Base-by-base conservation (phyloP, 257 asterid genomes). In the Gentiana macrophylla region DNA sequence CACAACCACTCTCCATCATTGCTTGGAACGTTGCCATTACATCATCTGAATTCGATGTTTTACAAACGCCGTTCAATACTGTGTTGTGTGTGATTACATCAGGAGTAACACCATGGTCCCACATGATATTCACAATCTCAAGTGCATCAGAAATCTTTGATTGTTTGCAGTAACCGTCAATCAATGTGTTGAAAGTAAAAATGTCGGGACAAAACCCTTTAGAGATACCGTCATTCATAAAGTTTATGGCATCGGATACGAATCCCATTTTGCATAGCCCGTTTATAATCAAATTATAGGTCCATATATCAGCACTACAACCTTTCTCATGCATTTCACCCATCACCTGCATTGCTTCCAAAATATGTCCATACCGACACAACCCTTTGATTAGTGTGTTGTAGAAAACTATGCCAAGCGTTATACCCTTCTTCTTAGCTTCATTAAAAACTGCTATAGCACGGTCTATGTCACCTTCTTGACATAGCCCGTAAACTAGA, bases 121-220 rank as follows among this genome's bases (percentile, higher is more conserved):
- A 78, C 95, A 91, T 84, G 46, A 66, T 66, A 64, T 81, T 65
- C 49, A 91, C 82, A 64, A 85, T 69, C 65, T 68, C 89, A 48
- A 87, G 87, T 3, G 90, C 93, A 62, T 78, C 73, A 12, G 70
- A 76, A 65, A 91, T 74, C 72, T 83, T 85, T 55, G 72, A 81
- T 75, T 83, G 86, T 63, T 91, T 91, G 75, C 89, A 84, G 66
- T 79, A 83, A 37, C 98, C 97, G 70, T 82, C 94, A 49, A 91
- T 81, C 77, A 91, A 70, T 41, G 94, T 91, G 70, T 91, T 91
- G 70, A 91, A 88, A 54, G 94, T 83, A 76, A 84, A 91, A 67
- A 87, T 77, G 69, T 91, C 97, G 35, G 89, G 94, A 70, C 74
- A 60, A 54, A 77, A 48, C 63, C 95, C 98, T 67, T 78, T 76